phyloP scores from a whole-genome alignment of 768 basidiomycete genomes.

The Pulveroboletus sp. region DNA sequence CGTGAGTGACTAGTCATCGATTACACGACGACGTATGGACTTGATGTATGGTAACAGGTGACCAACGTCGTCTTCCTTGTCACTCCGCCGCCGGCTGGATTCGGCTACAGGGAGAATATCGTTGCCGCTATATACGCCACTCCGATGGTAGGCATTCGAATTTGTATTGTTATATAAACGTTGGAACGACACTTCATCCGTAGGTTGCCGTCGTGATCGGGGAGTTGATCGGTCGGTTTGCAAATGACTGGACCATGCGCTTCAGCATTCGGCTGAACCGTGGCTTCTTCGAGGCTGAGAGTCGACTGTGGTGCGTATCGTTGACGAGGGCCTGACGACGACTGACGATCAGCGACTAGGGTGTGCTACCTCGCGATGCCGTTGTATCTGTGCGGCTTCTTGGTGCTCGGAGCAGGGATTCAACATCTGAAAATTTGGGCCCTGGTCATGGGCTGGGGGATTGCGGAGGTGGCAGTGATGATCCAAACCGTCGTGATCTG shows the following conservation, averaged over 20 bases:
- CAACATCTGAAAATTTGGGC: slow-evolving; percentile 29
- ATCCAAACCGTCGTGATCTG: slow-evolving; percentile 41
- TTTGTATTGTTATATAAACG: neutral
- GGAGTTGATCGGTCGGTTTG: slow-evolving; percentile 47
- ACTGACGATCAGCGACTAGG: slow-evolving; percentile 15
- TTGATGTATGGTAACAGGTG: slow-evolving; percentile 32
- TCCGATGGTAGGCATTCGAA: slow-evolving; percentile 35
- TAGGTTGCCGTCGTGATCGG: slow-evolving; percentile 50
- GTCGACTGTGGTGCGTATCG: slow-evolving; percentile 36
- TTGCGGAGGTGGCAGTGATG: slow-evolving; percentile 36
- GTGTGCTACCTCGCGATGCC: slow-evolving; percentile 39
- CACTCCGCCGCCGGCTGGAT: slow-evolving; percentile 43
- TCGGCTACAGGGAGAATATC: slow-evolving; percentile 39
- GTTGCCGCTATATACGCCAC: slow-evolving; percentile 44
- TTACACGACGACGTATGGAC: neutral
- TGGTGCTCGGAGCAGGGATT: slow-evolving; percentile 38
- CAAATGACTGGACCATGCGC: slow-evolving; percentile 49
- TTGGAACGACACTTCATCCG: neutral
- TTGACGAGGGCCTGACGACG: neutral
- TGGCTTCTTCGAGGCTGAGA: slow-evolving; percentile 54
- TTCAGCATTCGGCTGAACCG: slow-evolving; percentile 40
- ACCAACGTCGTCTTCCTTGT: slow-evolving; percentile 56
- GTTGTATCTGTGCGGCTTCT: slow-evolving; percentile 40
- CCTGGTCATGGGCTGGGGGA: slow-evolving; percentile 42
- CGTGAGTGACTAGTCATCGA: slow-evolving; percentile 18